Evolutionary conservation across 768 basidiomycete genomes (phyloP).

Genomic region (Xerocomellus intermedius): DNA sequence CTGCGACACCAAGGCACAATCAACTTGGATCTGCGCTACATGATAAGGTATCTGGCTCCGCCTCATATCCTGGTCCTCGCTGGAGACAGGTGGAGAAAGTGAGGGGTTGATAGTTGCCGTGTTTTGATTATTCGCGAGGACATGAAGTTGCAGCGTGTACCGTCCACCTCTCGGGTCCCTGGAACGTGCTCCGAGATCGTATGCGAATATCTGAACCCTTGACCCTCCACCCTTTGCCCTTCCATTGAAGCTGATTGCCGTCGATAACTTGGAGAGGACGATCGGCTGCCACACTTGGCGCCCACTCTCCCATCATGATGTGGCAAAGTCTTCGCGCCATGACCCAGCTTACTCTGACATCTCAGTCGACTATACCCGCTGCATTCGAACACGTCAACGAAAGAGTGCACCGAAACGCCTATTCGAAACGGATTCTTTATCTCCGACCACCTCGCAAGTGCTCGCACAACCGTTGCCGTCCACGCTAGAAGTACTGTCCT

Average conservation of each 20-base stretch:
- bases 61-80: not conserved
- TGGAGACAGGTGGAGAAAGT: conserved; percentile 1
- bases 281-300: conserved; percentile 23
- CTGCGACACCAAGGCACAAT: too few species aligned
- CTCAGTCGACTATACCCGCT: conserved; percentile 14
- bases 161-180: conserved; percentile 2
- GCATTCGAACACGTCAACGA: conserved; percentile 1
- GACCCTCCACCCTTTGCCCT: conserved; percentile 10
- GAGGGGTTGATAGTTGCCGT: not conserved
- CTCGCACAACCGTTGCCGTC: not conserved
- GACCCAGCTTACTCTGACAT: not conserved
- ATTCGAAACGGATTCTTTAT: not conserved
- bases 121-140: not conserved
- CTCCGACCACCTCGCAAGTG: conserved; percentile 6
- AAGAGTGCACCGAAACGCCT: not conserved
- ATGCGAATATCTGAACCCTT: conserved; percentile 13
- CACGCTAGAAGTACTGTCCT: not conserved
- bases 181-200: conserved; percentile 19
- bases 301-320: not conserved
- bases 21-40: not conserved
- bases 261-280: not conserved
- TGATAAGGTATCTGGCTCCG: not conserved
- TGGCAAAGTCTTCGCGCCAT: not conserved
- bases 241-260: not conserved
- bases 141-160: conserved; percentile 15